These are phyloP conservation scores for Plasmodium vivax DNA, from an alignment of 169 alveolate species.

Conservation along the genomic window DNA sequence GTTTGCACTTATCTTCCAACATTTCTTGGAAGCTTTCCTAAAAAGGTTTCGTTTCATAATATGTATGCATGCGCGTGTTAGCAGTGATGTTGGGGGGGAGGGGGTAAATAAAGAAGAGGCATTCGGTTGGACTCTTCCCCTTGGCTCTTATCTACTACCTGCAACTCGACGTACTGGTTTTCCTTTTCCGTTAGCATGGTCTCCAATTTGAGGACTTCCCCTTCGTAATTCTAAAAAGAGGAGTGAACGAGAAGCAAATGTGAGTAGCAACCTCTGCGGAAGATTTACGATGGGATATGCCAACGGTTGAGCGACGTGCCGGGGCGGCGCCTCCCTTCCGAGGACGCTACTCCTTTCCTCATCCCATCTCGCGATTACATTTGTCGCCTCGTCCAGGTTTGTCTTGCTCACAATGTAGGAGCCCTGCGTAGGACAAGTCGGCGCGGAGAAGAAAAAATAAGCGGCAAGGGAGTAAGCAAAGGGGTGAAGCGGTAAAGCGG, in stretches of 20 bases:
- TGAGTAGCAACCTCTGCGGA: neutral
- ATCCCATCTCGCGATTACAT: neutral
- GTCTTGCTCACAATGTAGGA: constrained; percentile 38
- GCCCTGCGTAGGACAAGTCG: constrained; percentile 5
- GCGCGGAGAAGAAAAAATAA: neutral
- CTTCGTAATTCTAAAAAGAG: constrained; percentile 46
- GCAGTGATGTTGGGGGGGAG: neutral
- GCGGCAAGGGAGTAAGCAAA: neutral
- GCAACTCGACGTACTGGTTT: constrained; percentile 20
- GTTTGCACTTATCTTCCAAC: constrained; percentile 35
- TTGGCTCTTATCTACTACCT: neutral
- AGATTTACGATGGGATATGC: neutral
- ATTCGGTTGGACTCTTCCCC: neutral
- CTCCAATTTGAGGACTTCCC: constrained; percentile 17
- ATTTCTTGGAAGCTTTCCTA: constrained; percentile 38
- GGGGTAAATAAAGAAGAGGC: neutral
- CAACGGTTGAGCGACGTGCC: neutral
- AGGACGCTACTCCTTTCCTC: neutral
- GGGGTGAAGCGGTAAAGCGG: no score
- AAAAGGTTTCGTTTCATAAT: neutral
- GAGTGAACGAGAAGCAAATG: neutral
- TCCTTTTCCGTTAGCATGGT: constrained; percentile 29
- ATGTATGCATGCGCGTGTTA: no score
- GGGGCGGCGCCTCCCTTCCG: neutral
- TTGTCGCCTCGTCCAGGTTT: constrained; percentile 43